Percentiles rank a stretch among this genome's conserved stretches.
Evolutionary conservation across 2,329 filamentous ascomycete species (phyloP).

Genomic region (Pyrenochaeta sp.): DNA sequence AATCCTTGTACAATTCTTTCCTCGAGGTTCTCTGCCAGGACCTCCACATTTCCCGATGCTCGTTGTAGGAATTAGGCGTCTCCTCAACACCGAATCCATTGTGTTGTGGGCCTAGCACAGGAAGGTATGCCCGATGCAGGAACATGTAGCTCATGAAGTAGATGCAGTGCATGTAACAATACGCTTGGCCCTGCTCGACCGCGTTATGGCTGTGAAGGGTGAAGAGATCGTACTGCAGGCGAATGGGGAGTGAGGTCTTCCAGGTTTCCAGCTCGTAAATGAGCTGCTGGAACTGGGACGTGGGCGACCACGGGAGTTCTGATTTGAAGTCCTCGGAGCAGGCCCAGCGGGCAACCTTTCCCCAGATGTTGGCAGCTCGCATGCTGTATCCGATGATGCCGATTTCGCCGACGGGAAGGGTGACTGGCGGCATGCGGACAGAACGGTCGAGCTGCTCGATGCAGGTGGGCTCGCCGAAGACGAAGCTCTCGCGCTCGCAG

Average conservation of each 20-base stretch:
- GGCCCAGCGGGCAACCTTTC: constrained; percentile 51
- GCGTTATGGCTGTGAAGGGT: constrained; percentile 51
- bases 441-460: constrained; percentile 43
- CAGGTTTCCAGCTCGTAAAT: constrained; percentile 45
- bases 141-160: constrained; percentile 54
- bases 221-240: constrained; percentile 49
- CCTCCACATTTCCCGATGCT: constrained; percentile 45
- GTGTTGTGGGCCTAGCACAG: constrained; percentile 45
- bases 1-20: constrained; percentile 46
- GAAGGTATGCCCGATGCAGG: constrained; percentile 50
- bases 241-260: constrained; percentile 44
- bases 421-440: constrained; percentile 37
- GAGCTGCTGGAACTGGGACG: constrained; percentile 47
- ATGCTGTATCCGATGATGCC: constrained; percentile 50
- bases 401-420: constrained; percentile 40
- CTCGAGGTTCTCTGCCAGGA: constrained; percentile 48
- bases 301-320: constrained; percentile 46
- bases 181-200: constrained; percentile 52
- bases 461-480: constrained; percentile 49
- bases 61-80: constrained; percentile 40
- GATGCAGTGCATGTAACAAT: constrained; percentile 53
- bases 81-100: constrained; percentile 36
- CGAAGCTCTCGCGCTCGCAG: constrained; percentile 49
- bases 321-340: constrained; percentile 46
- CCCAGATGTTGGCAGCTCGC: constrained; percentile 51